Percentiles rank a stretch among this genome's conserved stretches.
Evolutionary conservation across 176 grass and related monocot species (phyloP).

Genomic region (Phoenix roebelenii): DNA sequence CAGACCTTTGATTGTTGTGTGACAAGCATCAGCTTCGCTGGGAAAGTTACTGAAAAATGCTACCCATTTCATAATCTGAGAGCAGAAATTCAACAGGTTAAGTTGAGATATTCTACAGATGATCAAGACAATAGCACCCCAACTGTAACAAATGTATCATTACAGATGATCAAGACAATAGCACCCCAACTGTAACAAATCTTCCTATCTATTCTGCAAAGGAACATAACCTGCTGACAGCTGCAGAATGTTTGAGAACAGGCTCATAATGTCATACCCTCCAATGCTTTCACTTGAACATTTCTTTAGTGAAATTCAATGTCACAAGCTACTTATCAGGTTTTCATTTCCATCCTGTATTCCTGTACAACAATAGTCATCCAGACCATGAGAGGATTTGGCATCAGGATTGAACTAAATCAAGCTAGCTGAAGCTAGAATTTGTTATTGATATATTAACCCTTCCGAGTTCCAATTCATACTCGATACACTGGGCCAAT

Average conservation of each 20-base stretch:
- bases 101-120: neutral
- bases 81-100: conserved; percentile 7
- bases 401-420: no score
- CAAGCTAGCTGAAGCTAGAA: no score
- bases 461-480: no score
- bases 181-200: no score
- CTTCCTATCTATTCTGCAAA: conserved; percentile 7
- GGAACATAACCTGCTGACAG: conserved; percentile 2
- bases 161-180: neutral
- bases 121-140: no score
- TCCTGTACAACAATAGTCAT: no score
- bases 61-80: conserved; percentile 63
- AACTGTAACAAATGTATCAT: no score
- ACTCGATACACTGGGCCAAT: no score
- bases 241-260: conserved; percentile 37
- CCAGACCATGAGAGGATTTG: no score
- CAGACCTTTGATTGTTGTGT: conserved; percentile 30
- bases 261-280: conserved; percentile 37
- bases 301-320: conserved; percentile 32
- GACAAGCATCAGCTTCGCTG: conserved; percentile 24
- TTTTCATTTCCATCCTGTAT: no score
- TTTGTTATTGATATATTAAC: no score
- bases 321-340: conserved; percentile 8
- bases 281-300: conserved; percentile 36
- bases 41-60: conserved; percentile 55